These are phyloP conservation scores for Diaporthe aspalathi DNA, from an alignment of 2,329 filamentous ascomycete genomes.

Conservation along the genomic window DNA sequence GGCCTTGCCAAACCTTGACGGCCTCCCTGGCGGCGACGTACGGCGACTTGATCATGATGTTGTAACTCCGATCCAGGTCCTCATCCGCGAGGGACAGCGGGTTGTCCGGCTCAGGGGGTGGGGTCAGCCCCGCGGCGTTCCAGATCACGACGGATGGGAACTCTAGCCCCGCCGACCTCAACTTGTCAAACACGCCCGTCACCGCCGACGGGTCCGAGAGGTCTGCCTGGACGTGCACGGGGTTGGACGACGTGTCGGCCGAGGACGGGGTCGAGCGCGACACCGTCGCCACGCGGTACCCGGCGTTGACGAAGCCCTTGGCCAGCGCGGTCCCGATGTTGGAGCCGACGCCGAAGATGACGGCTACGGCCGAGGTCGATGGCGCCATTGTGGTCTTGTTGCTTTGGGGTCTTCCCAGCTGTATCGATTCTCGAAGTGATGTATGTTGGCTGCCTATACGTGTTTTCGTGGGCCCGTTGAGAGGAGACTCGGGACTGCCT, in stretches of 20 bases:
- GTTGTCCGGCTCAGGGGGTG: conserved; percentile 35
- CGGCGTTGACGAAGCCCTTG: conserved; percentile 36
- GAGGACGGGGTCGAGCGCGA: conserved; percentile 37
- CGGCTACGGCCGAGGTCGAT: conserved; percentile 24
- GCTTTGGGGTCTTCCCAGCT: background rate
- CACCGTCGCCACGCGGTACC: conserved; percentile 38
- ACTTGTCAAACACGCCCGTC: conserved; percentile 19
- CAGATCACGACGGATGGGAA: conserved; percentile 38
- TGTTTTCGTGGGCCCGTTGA: background rate
- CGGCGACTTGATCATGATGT: conserved; percentile 35
- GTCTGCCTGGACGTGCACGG: conserved; percentile 36
- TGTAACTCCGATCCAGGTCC: conserved; percentile 30
- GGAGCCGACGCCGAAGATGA: conserved; percentile 39
- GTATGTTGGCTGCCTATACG: background rate
- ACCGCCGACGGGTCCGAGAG: conserved; percentile 29
- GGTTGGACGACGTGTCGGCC: conserved; percentile 7
- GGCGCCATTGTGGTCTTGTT: conserved; percentile 2
- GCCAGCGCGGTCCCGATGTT: conserved; percentile 38
- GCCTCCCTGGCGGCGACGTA: conserved; percentile 36
- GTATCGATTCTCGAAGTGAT: background rate
- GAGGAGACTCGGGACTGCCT: background rate
- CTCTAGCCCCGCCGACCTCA: conserved; percentile 15
- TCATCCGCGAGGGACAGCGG: conserved; percentile 31
- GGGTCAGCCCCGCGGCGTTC: conserved; percentile 33
- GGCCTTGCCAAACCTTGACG: conserved; percentile 31